Evolutionary conservation across 2,329 filamentous ascomycete genomes (phyloP), one percentile per base, ranked within the genome.

Genomic region (Cladophialophora psammophila): DNA sequence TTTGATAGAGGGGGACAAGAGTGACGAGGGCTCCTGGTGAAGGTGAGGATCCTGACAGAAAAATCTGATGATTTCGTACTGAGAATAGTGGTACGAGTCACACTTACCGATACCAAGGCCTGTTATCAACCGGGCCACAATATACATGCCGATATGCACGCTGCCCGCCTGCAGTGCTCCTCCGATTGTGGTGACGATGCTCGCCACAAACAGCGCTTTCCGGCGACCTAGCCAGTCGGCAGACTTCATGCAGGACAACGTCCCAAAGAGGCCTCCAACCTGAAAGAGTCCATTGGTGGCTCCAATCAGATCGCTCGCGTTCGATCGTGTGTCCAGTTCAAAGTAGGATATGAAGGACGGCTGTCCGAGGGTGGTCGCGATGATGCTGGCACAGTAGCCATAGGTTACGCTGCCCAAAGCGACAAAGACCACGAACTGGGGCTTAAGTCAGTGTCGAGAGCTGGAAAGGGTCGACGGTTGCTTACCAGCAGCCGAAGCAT

Each of bases 331-430:
- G 52, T 65, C 66, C 26, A 85, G 78, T 42, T 81, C 69, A 70
- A 85, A 85, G 74, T 80, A 85, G 18, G 58, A 15, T 18, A 62
- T 53, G 62, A 64, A 68, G 32, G 63, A 66, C 7, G 81, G 80
- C 65, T 83, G 80, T 2, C 81, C 81, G 56, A 83, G 77, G 1
- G 80, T 82, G 4, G 79, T 80, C 5, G 77, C 76, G 48, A 83
- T 81, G 60, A 78, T 72, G 12, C 74, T 72, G 60, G 74, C 69
- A 18, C 73, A 66, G 66, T 76, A 77, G 45, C 75, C 74, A 66
- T 72, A 75, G 26, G 65, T 67, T 26, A 55, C 20, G n/a, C 45
- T 58, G 10, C 61, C 65, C 6, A 63, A 34, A 34, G 56, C 61
- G 10, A 67, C 56, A 34, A 64, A 61, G 35, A 60, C 20, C 7